Evolutionary conservation across 1,284 basidiomycete genomes (phyloP), one percentile per base, ranked within the genome.

Genomic region (Ganoderma lucidum): DNA sequence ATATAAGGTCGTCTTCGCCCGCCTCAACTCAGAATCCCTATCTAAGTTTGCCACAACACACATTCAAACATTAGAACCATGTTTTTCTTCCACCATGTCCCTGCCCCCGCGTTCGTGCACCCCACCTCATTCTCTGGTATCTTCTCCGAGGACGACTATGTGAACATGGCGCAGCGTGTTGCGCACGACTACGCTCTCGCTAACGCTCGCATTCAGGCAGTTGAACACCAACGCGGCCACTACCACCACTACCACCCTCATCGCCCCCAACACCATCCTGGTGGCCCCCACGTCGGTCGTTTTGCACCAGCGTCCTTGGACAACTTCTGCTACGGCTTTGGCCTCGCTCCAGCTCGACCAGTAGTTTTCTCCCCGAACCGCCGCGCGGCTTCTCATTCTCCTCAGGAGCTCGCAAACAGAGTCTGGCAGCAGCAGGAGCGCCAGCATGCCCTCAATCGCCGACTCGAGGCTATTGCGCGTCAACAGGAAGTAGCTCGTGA

Each of bases 41-140:
- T 60, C 42, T 61, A 35, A 3, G 3, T 39, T 48, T 48, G 62
- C 12, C 60, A 70, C 45, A 60, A 66, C 53, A 42, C 37, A 70
- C 56, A n/a, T 53, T 55, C 37, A 15, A 62, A 45, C 66, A 67
- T 30, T 62, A 19, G 39, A 48, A 67, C n/a, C 63, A 76, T 77
- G 75, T 71, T 74, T 41, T 69, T 73, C 51, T 65, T 76, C 64
- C 70, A 73, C 23, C 72, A 73, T 3, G 58, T 68, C 28, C 72
- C 68, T 17, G 64, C 67, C 17, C 68, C 71, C 0, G 6, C 63
- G 12, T 64, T 64, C 41, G 51, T 51, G 48, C 65, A n/a, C 15
- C 68, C 15, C 35, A 14, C 19, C 15, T 58, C 64, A n/a, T 23
- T 32, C 39, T 42, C 66, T 19, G 14, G 61, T 5, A 14, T 55